Conservation (phyloP, 192 early-diverging fungal genomes). For the Backusella parvicylindrica region DNA sequence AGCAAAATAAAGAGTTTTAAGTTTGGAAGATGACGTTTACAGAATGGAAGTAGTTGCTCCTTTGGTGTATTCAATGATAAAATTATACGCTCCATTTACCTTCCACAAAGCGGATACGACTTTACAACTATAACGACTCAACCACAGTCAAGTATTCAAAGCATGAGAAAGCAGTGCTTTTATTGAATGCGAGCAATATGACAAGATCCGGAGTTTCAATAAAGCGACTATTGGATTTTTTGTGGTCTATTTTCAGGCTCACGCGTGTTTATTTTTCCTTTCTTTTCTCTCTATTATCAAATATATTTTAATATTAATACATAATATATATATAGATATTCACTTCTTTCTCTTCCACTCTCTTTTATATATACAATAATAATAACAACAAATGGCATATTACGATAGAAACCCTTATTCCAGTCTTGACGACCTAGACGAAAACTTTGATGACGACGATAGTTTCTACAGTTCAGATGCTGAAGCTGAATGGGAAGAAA, state of each 20-base stretch:
- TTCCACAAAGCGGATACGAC: background rate
- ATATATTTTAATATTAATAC: too few species aligned
- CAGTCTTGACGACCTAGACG: conserved; percentile 16
- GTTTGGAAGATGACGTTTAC: background rate
- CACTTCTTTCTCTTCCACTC: too few species aligned
- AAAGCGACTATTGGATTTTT: too few species aligned
- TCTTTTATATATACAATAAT: too few species aligned
- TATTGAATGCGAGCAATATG: background rate
- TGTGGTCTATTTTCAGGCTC: background rate
- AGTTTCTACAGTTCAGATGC: conserved; percentile 33
- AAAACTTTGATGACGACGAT: conserved; percentile 22
- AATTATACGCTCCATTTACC: conserved; percentile 2
- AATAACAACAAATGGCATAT: background rate
- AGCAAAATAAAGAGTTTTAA: background rate
- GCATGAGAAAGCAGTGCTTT: background rate
- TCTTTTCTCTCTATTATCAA: background rate
- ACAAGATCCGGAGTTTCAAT: too few species aligned
- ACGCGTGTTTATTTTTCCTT: background rate
- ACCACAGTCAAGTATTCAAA: background rate
- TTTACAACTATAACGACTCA: background rate
- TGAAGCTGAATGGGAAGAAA: conserved; percentile 53
- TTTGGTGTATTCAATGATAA: background rate
- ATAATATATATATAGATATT: too few species aligned
- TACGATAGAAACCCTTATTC: conserved; percentile 10
- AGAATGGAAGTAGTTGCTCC: conserved; percentile 2